Percentiles rank a stretch among this genome's conserved stretches.
These are phyloP conservation scores for Thalassiosira delicatula DNA, from an alignment of 352 stramenopile genomes.

Conservation along the genomic window DNA sequence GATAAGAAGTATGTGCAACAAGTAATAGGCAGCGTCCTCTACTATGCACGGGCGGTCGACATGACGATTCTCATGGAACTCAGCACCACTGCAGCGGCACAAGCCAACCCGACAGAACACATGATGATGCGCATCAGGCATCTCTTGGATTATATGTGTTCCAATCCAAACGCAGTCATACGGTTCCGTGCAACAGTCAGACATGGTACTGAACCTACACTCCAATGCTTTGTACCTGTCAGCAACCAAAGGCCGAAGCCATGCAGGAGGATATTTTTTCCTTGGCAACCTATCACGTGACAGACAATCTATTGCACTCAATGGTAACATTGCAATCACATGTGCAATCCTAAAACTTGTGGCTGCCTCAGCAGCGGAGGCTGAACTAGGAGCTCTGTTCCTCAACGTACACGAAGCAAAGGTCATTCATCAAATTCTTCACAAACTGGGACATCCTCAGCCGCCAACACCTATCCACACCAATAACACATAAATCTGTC, in stretches of 20 bases:
- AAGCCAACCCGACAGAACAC: constrained; percentile 8
- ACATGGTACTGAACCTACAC: constrained; percentile 10
- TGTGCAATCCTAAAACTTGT: background rate
- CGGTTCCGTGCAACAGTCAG: background rate
- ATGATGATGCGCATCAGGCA: background rate
- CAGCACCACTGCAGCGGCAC: background rate
- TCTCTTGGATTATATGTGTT: background rate
- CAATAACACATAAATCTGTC: background rate
- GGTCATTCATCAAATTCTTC: background rate
- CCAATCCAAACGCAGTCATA: background rate
- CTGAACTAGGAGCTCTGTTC: background rate
- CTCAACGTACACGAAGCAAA: background rate
- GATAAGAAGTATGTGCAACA: background rate
- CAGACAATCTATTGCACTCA: background rate
- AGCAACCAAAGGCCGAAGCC: background rate
- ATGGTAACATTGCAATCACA: background rate
- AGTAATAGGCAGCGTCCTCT: background rate
- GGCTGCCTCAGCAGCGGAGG: background rate
- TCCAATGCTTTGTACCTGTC: background rate
- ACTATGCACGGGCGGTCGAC: background rate
- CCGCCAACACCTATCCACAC: background rate
- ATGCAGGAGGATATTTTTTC: constrained; percentile 4
- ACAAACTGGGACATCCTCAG: constrained; percentile 9
- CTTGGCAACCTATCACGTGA: background rate
- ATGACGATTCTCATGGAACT: background rate